A percentile compares a stretch with the other conserved stretches of the same genome.
These are phyloP conservation scores for Pneumocystis jirovecii DNA, from an alignment of 1,139 yeast genomes.

Conservation along the genomic window DNA sequence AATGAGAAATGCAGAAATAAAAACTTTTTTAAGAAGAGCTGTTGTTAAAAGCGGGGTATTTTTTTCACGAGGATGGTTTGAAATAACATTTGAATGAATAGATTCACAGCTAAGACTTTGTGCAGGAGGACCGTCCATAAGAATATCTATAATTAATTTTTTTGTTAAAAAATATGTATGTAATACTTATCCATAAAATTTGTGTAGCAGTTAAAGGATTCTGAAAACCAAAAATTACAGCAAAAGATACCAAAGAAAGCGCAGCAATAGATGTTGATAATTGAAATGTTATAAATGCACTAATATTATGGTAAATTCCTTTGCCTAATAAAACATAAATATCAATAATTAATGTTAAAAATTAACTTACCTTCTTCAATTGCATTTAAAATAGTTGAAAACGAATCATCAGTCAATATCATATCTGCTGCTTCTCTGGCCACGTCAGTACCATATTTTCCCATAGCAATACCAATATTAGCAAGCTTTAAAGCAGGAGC, in stretches of 20 bases:
- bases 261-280: slow-evolving; percentile 93
- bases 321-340: slow-evolving; percentile 31
- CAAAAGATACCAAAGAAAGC: slow-evolving; percentile 66
- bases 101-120: slow-evolving; percentile 96
- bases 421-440: slow-evolving; percentile 98
- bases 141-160: slow-evolving; percentile 36
- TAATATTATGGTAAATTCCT: slow-evolving; percentile 87
- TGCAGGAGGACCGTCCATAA: slow-evolving; percentile 99
- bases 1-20: slow-evolving; percentile 60
- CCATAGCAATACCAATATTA: slow-evolving; percentile 96
- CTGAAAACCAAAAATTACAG: slow-evolving; percentile 75
- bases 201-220: slow-evolving; percentile 98
- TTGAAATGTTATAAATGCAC: slow-evolving; percentile 85
- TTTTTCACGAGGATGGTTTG: slow-evolving; percentile 80
- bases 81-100: slow-evolving; percentile 89
- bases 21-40: slow-evolving; percentile 52
- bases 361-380: slow-evolving; percentile 52
- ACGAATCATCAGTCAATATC: slow-evolving; percentile 93
- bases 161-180: neutral
- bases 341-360: neutral
- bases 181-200: slow-evolving; percentile 61
- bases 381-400: slow-evolving; percentile 79
- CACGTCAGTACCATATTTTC: slow-evolving; percentile 90
- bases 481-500: slow-evolving; percentile 98
- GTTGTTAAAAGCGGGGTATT: slow-evolving; percentile 64